Base-by-base conservation (phyloP, 1,284 basidiomycete species). In the Ganoderma sp. region DNA sequence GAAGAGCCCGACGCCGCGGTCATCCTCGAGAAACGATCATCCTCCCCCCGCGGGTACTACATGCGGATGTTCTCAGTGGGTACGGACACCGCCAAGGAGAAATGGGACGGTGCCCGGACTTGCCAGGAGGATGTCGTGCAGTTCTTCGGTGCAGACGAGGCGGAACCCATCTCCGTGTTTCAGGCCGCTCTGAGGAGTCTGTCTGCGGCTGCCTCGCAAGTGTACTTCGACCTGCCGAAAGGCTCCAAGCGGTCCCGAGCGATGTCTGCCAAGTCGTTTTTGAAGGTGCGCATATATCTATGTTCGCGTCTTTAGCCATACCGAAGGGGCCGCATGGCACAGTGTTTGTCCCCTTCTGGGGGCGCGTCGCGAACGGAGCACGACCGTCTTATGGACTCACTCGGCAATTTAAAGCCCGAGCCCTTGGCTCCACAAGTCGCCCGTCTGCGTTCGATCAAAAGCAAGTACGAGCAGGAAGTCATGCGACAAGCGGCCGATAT, bases 1-100 rank as follows among this genome's bases (percentile, higher is more conserved):
- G 90, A 96, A 70, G 97, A 99, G 79, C 94, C 96, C 0, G 93
- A 98, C 70, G 89, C 96, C 15, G 96, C 94, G 0, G 83, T 98
- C 34, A 84, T 99, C 42, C 82, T 98, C 48, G 90, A 94, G 93
- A 71, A 92, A 77, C 91, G 90, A 72, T 82, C 82, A 9, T 90
- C 90, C 1, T 83, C 85, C 3, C 80, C 89, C 0, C 84, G 88
- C 72, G 96, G 96, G 0, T 98, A 97, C 81, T 87, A 85, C 69
- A 97, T 97, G 92, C 91, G 90, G 0, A 81, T 99, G 60, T 99
- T 98, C 78, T 92, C 90, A n/a, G 82, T 85, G 1, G 91, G 94
- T 12, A 92, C 90, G 68, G 90, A 97, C 76, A 78, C 87, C 1
- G 84, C 87, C 39, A 91, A 92, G 74, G 95, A 96, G 77, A 89